These are phyloP conservation scores for Lentinula edodes DNA, from an alignment of 768 basidiomycete species.

Conservation along the genomic window DNA sequence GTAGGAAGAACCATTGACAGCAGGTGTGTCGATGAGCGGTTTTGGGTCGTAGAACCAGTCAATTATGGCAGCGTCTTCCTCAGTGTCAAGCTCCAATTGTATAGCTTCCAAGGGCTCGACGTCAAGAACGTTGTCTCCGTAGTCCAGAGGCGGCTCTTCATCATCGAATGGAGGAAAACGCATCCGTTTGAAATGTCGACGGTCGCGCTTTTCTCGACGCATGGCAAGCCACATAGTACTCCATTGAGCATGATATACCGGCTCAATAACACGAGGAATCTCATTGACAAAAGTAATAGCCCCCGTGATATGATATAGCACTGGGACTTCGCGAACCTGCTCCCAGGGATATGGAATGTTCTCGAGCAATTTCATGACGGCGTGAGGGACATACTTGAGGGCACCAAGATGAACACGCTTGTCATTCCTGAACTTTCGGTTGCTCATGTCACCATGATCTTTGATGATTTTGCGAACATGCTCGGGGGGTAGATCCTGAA, in stretches of 20 bases:
- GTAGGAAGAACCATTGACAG: constrained; percentile 92
- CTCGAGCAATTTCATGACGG: constrained; percentile 98
- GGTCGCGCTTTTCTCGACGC: constrained; percentile 97
- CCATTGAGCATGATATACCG: constrained; percentile 99
- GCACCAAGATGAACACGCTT: constrained; percentile 99
- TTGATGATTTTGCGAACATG: constrained; percentile 99
- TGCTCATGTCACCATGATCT: constrained; percentile 99
- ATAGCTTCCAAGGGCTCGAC: constrained; percentile 98
- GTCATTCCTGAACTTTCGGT: constrained; percentile 98
- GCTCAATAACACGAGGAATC: constrained; percentile 94
- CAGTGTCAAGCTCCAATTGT: constrained; percentile 88
- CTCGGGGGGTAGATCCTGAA: constrained; percentile 89
- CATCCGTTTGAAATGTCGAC: constrained; percentile 99
- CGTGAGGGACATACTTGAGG: constrained; percentile 97
- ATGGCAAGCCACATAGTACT: constrained; percentile 99
- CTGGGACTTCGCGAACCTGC: constrained; percentile 98
- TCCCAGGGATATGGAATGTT: constrained; percentile 98
- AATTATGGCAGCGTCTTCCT: constrained; percentile 86
- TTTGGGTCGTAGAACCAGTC: constrained; percentile 99
- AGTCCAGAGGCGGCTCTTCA: constrained; percentile 97
- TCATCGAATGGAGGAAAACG: constrained; percentile 99
- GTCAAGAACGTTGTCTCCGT: constrained; percentile 97
- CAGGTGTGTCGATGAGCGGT: constrained; percentile 83
- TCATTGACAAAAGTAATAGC: constrained; percentile 99
- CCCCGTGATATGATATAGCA: constrained; percentile 97